Evolutionary conservation across 352 stramenopile genomes (phyloP).

Genomic region (Phytophthora sansomeana): DNA sequence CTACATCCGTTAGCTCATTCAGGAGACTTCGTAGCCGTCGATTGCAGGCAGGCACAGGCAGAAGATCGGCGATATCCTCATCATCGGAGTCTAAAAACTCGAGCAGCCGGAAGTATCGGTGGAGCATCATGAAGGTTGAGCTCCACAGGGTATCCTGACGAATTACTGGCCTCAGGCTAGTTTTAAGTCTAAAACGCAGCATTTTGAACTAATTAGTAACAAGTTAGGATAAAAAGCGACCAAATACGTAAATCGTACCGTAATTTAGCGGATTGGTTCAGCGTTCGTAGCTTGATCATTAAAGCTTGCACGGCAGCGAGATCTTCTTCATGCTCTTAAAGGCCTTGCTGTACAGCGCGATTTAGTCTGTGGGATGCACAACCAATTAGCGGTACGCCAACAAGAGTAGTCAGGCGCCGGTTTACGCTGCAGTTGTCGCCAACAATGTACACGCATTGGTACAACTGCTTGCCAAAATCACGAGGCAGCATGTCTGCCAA

Average conservation of each 20-base stretch:
- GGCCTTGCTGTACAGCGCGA: not conserved
- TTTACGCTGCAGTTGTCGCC: slow-evolving; percentile 7
- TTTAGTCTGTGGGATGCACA: not conserved
- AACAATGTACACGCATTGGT: slow-evolving; percentile 4
- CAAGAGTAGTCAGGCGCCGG: not conserved
- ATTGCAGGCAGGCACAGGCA: no score
- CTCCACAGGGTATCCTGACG: not conserved
- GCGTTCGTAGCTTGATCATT: not conserved
- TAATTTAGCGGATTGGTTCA: not conserved
- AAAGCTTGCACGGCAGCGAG: not conserved
- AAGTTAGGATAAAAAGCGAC: not conserved
- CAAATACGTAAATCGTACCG: not conserved
- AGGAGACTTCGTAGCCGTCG: no score
- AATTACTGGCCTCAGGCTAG: not conserved
- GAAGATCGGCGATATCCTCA: no score
- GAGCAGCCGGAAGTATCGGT: no score
- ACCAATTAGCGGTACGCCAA: not conserved
- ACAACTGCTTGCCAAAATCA: slow-evolving; percentile 6
- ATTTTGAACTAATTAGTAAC: not conserved
- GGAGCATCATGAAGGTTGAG: no score
- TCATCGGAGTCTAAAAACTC: no score
- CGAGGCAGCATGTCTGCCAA: slow-evolving; percentile 2
- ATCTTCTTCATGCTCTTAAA: not conserved
- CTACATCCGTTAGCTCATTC: slow-evolving; percentile 11
- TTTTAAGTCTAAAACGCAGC: not conserved